Evolutionary conservation across 441 rosid species (phyloP).

Genomic region (Adansonia grandidieri): DNA sequence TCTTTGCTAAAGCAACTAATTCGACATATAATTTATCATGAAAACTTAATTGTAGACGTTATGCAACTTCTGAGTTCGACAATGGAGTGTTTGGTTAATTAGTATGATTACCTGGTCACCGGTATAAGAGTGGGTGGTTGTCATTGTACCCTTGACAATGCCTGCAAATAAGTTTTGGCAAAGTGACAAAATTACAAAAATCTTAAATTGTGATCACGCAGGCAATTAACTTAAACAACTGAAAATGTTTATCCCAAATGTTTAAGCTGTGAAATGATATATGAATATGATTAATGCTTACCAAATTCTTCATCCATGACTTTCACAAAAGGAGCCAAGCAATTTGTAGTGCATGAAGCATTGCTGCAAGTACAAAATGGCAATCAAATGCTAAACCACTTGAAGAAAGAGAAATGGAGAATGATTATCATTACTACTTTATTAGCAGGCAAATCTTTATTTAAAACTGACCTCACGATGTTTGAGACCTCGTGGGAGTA

Average conservation of each 20-base stretch:
- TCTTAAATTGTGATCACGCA: neutral
- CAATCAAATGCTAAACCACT: conserved; percentile 20
- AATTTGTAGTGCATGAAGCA: conserved; percentile 97
- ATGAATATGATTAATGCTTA: conserved; percentile 30
- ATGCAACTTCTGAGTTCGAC: neutral
- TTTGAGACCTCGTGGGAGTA: conserved; percentile 72
- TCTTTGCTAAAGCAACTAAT: neutral
- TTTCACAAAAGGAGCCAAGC: conserved; percentile 94
- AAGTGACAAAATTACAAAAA: neutral
- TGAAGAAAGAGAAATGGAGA: neutral
- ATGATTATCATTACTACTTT: neutral
- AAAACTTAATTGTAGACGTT: neutral
- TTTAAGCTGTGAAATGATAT: conserved; percentile 1
- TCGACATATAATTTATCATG: neutral
- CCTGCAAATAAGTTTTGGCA: conserved; percentile 48
- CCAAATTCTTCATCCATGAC: conserved; percentile 91
- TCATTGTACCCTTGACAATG: conserved; percentile 98
- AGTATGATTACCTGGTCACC: conserved; percentile 79
- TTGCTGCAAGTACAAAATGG: conserved; percentile 57
- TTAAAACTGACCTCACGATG: conserved; percentile 68
- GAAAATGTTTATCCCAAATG: neutral
- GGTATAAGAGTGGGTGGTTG: conserved; percentile 98
- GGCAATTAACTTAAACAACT: neutral
- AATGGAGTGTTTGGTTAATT: neutral
- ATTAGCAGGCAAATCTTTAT: neutral